Evolutionary conservation across 441 rosid species (phyloP).

Genomic region (Populus hybrid): DNA sequence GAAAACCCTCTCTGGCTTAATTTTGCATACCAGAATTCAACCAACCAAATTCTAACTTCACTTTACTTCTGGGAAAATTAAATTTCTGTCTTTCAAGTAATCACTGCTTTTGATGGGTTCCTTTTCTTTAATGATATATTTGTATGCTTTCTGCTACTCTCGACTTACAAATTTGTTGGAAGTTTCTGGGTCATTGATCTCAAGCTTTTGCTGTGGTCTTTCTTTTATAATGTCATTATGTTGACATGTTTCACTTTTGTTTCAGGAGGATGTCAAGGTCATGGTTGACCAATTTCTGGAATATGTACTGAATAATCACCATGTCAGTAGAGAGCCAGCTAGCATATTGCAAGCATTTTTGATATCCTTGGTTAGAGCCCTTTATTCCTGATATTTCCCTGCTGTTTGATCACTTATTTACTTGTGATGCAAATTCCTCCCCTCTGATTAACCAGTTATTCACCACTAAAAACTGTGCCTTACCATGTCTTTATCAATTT

Average conservation of each 20-base stretch:
- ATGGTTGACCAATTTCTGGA: conserved; percentile 62
- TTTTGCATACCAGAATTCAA: too few species aligned
- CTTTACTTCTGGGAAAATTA: too few species aligned
- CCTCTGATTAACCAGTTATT: not conserved
- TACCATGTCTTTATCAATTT: too few species aligned
- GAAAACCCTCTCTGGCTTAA: too few species aligned
- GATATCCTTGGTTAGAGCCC: conserved; percentile 70
- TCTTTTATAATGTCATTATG: not conserved
- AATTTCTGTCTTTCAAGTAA: too few species aligned
- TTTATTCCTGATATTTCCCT: conserved; percentile 3
- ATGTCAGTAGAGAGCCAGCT: conserved; percentile 51
- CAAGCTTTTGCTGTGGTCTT: not conserved
- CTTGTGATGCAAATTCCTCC: not conserved
- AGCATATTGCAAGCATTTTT: conserved; percentile 79
- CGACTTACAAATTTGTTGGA: not conserved
- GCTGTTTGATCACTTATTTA: conserved; percentile 9
- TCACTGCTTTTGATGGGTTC: too few species aligned
- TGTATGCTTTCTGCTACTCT: too few species aligned
- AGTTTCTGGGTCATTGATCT: not conserved
- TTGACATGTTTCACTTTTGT: conserved; percentile 20
- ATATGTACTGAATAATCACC: conserved; percentile 25
- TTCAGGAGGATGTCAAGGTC: conserved; percentile 67
- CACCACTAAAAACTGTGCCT: too few species aligned
- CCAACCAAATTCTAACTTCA: too few species aligned
- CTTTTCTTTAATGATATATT: too few species aligned